Conservation (phyloP, 2,329 filamentous ascomycete species). For the Alternaria conjuncta region DNA sequence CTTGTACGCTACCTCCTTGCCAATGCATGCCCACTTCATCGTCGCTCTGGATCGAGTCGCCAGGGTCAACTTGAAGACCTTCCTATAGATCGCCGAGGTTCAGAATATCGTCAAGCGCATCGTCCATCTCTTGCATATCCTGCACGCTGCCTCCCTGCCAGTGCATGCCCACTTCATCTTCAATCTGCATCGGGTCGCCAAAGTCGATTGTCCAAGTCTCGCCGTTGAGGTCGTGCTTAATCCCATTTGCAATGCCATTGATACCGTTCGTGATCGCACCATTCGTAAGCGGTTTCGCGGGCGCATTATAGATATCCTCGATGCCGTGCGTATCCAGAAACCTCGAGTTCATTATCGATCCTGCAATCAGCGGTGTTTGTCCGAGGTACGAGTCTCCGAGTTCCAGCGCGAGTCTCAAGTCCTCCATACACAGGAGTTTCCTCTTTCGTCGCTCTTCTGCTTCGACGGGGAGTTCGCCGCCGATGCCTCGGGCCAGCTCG, state of each 20-base stretch:
- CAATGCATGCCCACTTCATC: constrained; percentile 43
- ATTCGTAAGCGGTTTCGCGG: constrained; percentile 11
- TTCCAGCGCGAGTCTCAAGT: constrained; percentile 76
- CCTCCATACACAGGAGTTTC: constrained; percentile 75
- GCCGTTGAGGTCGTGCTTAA: constrained; percentile 2
- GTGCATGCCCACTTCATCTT: constrained; percentile 38
- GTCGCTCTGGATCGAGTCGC: constrained; percentile 34
- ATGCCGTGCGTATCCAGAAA: constrained; percentile 65
- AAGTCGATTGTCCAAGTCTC: constrained; percentile 28
- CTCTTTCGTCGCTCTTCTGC: constrained; percentile 76
- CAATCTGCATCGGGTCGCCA: constrained; percentile 35
- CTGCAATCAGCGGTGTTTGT: constrained; percentile 77
- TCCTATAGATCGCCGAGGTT: constrained; percentile 32
- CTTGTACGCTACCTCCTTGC: constrained; percentile 46
- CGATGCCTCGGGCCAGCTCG: constrained; percentile 75
- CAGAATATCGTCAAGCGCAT: constrained; percentile 50
- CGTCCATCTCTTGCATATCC: constrained; percentile 37
- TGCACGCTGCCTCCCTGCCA: constrained; percentile 50
- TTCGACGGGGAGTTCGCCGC: constrained; percentile 80
- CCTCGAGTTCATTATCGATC: constrained; percentile 68
- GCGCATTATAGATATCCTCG: constrained; percentile 28
- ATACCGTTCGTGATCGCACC: constrained; percentile 13
- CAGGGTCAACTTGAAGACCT: constrained; percentile 23
- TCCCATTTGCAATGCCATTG: constrained; percentile 16
- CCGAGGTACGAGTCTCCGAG: constrained; percentile 78